phyloP scores from a whole-genome alignment of 148 eudicot genomes.

The Fallopia convolvulus region DNA sequence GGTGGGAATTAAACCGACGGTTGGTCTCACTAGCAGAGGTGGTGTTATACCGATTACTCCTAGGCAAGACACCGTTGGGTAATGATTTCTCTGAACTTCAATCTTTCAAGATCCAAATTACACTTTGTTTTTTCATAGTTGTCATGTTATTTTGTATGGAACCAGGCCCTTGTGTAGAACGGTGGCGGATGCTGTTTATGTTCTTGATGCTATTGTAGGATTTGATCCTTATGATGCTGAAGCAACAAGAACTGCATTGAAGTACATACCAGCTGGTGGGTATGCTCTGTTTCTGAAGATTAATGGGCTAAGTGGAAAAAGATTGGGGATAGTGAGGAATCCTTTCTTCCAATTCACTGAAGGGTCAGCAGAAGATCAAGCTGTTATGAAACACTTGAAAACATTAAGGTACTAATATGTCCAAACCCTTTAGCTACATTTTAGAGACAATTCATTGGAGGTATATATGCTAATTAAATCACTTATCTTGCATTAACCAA shows the following conservation, averaged over 20 bases:
- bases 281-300: conserved; percentile 33
- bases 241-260: conserved; percentile 27
- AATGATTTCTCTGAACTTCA: not conserved
- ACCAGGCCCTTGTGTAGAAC: conserved; percentile 50
- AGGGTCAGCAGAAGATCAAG: not conserved
- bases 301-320: conserved; percentile 46
- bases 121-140: not conserved
- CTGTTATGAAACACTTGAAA: conserved; percentile 24
- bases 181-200: conserved; percentile 38
- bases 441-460: too few relatives aligned
- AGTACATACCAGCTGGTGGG: conserved; percentile 35
- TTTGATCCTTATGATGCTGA: conserved; percentile 27
- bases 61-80: too few relatives aligned
- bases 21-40: too few relatives aligned
- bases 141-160: not conserved
- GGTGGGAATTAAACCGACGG: too few relatives aligned
- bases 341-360: conserved; percentile 20
- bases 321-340: conserved; percentile 31
- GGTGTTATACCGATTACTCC: too few relatives aligned
- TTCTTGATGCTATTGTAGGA: conserved; percentile 41
- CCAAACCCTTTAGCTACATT: not conserved
- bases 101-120: too few relatives aligned
- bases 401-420: conserved; percentile 26
- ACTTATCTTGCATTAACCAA: not conserved
- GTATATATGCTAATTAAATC: not conserved